phyloP scores from a whole-genome alignment of 2,329 filamentous ascomycete species.

The Xylaria hypoxylon region DNA sequence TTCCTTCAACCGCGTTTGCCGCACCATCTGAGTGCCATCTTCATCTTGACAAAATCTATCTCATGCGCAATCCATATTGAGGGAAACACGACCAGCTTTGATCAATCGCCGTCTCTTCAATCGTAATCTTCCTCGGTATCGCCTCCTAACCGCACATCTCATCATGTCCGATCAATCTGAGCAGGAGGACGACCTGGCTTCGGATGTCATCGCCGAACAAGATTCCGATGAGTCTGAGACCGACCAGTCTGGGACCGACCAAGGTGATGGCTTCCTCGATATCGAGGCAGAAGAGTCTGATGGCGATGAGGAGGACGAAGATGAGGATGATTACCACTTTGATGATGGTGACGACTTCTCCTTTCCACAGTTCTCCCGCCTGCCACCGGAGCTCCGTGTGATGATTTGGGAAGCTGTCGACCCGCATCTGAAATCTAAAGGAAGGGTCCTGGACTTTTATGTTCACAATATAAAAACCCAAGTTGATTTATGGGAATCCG shows the following conservation, averaged over 20 bases:
- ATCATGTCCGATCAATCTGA: constrained; percentile 46
- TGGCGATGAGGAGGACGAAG: constrained; percentile 31
- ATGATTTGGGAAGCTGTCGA: constrained; percentile 53
- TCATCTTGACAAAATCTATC: constrained; percentile 14
- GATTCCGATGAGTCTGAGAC: constrained; percentile 42
- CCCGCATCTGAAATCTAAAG: constrained; percentile 46
- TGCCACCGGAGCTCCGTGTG: constrained; percentile 53
- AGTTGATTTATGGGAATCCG: constrained; percentile 37
- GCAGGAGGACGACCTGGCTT: constrained; percentile 35
- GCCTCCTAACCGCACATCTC: constrained; percentile 10
- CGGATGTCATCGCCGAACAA: constrained; percentile 26
- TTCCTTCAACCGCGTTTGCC: constrained; percentile 19
- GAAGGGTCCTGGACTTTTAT: constrained; percentile 44
- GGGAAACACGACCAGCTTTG: not conserved
- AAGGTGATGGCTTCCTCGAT: constrained; percentile 46
- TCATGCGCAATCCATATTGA: not conserved
- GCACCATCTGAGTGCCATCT: not conserved
- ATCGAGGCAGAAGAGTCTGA: constrained; percentile 50
- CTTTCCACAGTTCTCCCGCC: constrained; percentile 52
- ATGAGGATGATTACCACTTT: constrained; percentile 20
- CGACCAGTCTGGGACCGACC: constrained; percentile 40
- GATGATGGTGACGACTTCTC: constrained; percentile 21
- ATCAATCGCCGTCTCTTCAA: not conserved
- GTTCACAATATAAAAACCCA: not conserved
- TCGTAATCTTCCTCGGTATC: not conserved